Evolutionary conservation across 2,329 filamentous ascomycete genomes (phyloP).

Genomic region (Colletotrichum neosansevieriae): DNA sequence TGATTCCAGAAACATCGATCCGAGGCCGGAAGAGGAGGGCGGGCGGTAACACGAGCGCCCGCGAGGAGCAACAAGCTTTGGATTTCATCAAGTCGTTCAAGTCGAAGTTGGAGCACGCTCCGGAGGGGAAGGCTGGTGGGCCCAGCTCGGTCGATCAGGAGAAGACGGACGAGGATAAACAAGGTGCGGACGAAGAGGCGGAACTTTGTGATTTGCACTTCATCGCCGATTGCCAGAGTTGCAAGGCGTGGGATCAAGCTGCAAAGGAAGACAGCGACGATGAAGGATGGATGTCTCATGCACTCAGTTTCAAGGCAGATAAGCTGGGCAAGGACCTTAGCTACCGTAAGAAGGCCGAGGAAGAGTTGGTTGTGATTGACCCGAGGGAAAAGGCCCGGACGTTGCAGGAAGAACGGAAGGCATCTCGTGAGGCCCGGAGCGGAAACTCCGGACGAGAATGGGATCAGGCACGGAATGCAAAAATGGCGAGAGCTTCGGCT

Average conservation of each 20-base stretch:
- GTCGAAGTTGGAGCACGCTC: slow-evolving; percentile 74
- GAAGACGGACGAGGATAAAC: slow-evolving; percentile 42
- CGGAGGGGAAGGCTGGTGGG: slow-evolving; percentile 53
- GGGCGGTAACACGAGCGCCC: slow-evolving; percentile 64
- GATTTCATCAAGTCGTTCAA: slow-evolving; percentile 84
- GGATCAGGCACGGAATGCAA: slow-evolving; percentile 70
- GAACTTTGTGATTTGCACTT: slow-evolving; percentile 93
- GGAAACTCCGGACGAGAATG: slow-evolving; percentile 67
- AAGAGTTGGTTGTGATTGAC: slow-evolving; percentile 93
- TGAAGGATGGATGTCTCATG: slow-evolving; percentile 87
- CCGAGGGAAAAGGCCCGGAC: slow-evolving; percentile 84
- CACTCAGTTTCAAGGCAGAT: slow-evolving; percentile 88
- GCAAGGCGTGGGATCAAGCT: slow-evolving; percentile 82
- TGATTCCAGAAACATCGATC: slow-evolving; percentile 80
- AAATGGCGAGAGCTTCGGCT: slow-evolving; percentile 65
- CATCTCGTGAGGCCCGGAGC: slow-evolving; percentile 65
- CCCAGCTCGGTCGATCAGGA: slow-evolving; percentile 43
- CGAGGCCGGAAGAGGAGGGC: slow-evolving; percentile 77
- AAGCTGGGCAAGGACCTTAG: slow-evolving; percentile 90
- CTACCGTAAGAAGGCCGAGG: slow-evolving; percentile 91
- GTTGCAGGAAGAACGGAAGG: slow-evolving; percentile 73
- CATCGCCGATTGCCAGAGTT: slow-evolving; percentile 94
- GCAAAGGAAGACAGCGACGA: slow-evolving; percentile 70
- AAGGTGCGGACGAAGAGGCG: slow-evolving; percentile 73
- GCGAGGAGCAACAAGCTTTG: slow-evolving; percentile 73